phyloP scores from a whole-genome alignment of 371 early-diverging fungal genomes.

The Batrachochytrium dendrobatidis region DNA sequence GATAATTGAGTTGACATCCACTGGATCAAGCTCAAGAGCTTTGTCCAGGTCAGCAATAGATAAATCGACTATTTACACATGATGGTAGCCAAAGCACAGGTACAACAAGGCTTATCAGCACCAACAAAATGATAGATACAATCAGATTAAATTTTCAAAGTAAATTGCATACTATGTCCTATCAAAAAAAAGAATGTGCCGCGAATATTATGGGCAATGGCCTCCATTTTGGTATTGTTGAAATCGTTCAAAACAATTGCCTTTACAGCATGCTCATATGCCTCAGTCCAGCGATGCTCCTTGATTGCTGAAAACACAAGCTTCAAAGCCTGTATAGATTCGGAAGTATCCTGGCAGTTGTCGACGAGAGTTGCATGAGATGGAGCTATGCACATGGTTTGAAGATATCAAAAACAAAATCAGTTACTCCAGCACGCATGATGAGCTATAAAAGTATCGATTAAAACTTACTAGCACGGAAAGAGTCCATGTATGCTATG shows the following conservation, averaged over 20 bases:
- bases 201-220: slow-evolving; percentile 70
- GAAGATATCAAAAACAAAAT: too few species aligned
- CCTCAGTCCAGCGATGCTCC: slow-evolving; percentile 57
- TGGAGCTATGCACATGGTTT: too few species aligned
- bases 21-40: slow-evolving; percentile 71
- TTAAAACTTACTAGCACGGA: slow-evolving; percentile 38
- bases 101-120: too few species aligned
- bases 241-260: slow-evolving; percentile 48
- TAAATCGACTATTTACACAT: slow-evolving; percentile 35
- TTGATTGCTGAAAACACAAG: slow-evolving; percentile 37
- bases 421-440: too few species aligned
- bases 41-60: slow-evolving; percentile 71
- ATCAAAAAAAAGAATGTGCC: slow-evolving; percentile 84
- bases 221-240: slow-evolving; percentile 21
- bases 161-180: slow-evolving; percentile 48
- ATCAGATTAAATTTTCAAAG: too few species aligned
- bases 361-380: not conserved
- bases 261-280: slow-evolving; percentile 58
- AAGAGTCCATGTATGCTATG: slow-evolving; percentile 64
- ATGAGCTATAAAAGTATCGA: too few species aligned
- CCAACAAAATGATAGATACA: too few species aligned
- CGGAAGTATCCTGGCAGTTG: not conserved
- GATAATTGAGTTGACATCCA: slow-evolving; percentile 72
- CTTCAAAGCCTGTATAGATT: slow-evolving; percentile 34
- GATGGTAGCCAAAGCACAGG: not conserved